These are phyloP conservation scores for Colletotrichum kahawae DNA, from an alignment of 2,329 filamentous ascomycete species.

Conservation along the genomic window DNA sequence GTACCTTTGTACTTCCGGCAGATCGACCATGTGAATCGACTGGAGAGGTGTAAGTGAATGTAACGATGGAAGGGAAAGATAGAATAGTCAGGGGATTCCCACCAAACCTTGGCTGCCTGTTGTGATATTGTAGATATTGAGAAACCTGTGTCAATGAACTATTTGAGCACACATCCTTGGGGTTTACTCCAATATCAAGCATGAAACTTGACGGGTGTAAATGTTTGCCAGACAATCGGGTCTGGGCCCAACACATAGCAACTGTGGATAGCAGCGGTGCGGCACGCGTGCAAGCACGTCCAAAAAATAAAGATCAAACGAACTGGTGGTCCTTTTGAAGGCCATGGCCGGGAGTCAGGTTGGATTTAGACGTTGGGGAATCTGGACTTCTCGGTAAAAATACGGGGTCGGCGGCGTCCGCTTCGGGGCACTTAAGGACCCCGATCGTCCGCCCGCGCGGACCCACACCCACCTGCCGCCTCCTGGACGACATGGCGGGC, in stretches of 20 bases:
- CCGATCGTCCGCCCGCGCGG: constrained; percentile 2
- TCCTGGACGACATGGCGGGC: neutral
- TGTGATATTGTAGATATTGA: neutral
- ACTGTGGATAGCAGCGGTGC: neutral
- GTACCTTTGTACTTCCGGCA: neutral
- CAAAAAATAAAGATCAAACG: neutral
- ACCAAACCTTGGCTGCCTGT: neutral
- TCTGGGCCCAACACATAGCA: neutral
- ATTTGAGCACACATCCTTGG: neutral
- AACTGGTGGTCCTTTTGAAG: neutral
- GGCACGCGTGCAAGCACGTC: neutral
- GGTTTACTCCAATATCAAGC: neutral
- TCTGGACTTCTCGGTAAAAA: constrained; percentile 13
- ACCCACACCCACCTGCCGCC: neutral
- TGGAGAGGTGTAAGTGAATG: neutral
- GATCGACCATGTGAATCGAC: neutral
- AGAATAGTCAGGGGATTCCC: neutral
- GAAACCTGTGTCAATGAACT: neutral
- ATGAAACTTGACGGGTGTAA: neutral
- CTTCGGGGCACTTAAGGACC: constrained; percentile 5
- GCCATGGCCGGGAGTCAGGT: neutral
- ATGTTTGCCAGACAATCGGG: neutral
- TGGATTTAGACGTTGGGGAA: constrained; percentile 8
- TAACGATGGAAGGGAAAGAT: neutral
- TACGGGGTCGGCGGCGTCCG: constrained; percentile 16